These are phyloP conservation scores for Cyathus olla DNA, from an alignment of 1,284 basidiomycete genomes.

Conservation along the genomic window DNA sequence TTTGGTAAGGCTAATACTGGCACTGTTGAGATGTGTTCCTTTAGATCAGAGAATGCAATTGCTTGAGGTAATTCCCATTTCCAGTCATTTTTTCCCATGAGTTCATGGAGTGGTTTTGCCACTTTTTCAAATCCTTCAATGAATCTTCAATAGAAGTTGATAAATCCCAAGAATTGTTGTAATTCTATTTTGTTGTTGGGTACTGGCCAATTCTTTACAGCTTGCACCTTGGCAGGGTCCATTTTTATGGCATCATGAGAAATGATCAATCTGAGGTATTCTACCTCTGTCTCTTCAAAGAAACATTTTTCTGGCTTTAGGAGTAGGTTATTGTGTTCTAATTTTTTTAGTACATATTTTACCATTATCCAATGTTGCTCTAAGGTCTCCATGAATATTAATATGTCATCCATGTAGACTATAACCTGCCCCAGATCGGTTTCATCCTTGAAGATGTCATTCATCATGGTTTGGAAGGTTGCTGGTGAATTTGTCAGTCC, in stretches of 20 bases:
- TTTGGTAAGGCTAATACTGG: not conserved
- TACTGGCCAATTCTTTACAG: conserved; percentile 26
- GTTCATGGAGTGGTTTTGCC: not conserved
- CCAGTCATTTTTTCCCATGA: not conserved
- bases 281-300: no score
- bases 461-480: no score
- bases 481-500: no score
- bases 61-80: no score
- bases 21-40: not conserved
- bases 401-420: conserved; percentile 32
- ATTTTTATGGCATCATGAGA: no score
- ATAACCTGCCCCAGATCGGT: no score
- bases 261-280: no score
- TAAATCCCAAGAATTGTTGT: conserved; percentile 24
- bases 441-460: no score
- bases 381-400: conserved; percentile 20
- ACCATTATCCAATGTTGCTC: conserved; percentile 15
- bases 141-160: conserved; percentile 45
- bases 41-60: no score
- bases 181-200: conserved; percentile 21
- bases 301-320: conserved; percentile 51
- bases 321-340: conserved; percentile 42
- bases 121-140: conserved; percentile 27
- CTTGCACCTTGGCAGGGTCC: conserved; percentile 22
- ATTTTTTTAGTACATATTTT: conserved; percentile 40